Conservation (phyloP, 2,329 filamentous ascomycete species). For the Claviceps monticola region DNA sequence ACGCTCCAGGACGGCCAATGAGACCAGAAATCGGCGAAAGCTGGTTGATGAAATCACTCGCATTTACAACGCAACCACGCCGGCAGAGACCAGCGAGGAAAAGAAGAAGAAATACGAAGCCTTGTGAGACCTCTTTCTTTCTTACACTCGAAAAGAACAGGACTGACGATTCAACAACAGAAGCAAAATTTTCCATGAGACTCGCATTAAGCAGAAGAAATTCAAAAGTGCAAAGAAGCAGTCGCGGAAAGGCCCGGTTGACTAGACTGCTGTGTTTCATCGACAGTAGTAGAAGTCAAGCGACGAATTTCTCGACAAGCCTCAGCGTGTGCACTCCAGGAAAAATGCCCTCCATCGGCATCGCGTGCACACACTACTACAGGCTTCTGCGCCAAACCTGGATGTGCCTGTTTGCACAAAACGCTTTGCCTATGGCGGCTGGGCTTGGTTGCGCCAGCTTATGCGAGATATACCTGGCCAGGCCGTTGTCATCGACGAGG, state of each 20-base stretch:
- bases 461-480: too few relatives aligned
- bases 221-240: conserved; percentile 36
- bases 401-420: too few relatives aligned
- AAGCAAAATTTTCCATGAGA: conserved; percentile 30
- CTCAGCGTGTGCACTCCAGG: too few relatives aligned
- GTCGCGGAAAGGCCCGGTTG: conserved; percentile 24
- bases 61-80: conserved; percentile 33
- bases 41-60: conserved; percentile 32
- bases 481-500: too few relatives aligned
- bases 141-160: background rate
- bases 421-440: too few relatives aligned
- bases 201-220: conserved; percentile 34
- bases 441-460: too few relatives aligned
- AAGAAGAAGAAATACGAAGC: conserved; percentile 35
- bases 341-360: too few relatives aligned
- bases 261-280: conserved; percentile 1
- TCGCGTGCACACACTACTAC: too few relatives aligned
- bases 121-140: conserved; percentile 22
- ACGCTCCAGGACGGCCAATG: conserved; percentile 37
- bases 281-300: background rate
- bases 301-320: background rate
- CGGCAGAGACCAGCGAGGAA: conserved; percentile 29
- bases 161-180: conserved; percentile 17
- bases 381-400: too few relatives aligned
- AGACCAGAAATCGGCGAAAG: conserved; percentile 37